Evolutionary conservation across 1,284 basidiomycete species (phyloP), one percentile per base, ranked within the genome.

Genomic region (Sutorius eximius): DNA sequence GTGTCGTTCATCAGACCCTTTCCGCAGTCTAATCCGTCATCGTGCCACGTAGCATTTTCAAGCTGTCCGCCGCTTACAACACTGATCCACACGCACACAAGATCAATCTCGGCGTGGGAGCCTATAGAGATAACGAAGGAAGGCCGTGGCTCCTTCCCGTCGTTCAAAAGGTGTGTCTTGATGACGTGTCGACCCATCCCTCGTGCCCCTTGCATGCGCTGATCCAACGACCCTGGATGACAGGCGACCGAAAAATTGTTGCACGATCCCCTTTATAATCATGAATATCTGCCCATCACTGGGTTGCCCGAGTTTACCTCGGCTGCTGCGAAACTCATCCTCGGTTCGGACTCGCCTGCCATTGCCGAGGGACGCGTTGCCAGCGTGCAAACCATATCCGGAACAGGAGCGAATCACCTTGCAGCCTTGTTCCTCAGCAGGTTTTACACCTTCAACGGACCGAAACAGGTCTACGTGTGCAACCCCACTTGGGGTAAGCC

Each of bases 331-430:
- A 87, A 85, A 67, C 77, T 98, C 55, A 87, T 97, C 58, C 81
- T 98, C 45, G 92, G 93, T 11, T 55, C 76, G 11, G 79, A 88
- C 59, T 93, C 91, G 30, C 76, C 82, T 46, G 91, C 87, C 22
- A 77, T 96, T 62, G 75, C 78, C 58, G 87, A 95, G 63, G 79
- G 79, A 40, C 82, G 91, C 46, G 84, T 85, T 36, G 77, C 79
- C 51, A 91, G 87, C 64, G 87, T 91, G 40, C 95, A 98, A 75
- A 95, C 95, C 13, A 91, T 97, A 64, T 97, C 95, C 16, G 91
- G 95, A 34, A 98, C 96, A 1, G 96, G 97, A 55, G 96, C 95
- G 48, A 92, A 98, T 73, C 93, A 97, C 71, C 79, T 98, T 30
- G 97, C 89, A 30, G 94, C 87, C 1, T 76, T 93, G 45, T 98